These are phyloP conservation scores for Chaetoscypha palmicola DNA, from an alignment of 2,329 filamentous ascomycete genomes.

Conservation along the genomic window DNA sequence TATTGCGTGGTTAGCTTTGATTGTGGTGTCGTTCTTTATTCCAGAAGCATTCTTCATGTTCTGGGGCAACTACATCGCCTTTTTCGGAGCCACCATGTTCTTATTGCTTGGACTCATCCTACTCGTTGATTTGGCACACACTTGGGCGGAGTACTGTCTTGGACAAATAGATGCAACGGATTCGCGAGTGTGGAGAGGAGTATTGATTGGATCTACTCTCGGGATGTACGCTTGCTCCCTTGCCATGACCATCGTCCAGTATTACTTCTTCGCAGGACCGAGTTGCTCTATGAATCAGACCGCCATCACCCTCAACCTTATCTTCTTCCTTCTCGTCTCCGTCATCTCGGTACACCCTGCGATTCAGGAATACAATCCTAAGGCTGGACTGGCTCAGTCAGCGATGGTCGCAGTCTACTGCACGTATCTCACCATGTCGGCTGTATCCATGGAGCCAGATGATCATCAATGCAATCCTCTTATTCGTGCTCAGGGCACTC, in stretches of 20 bases:
- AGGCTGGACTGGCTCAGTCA: slow-evolving; percentile 91
- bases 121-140: slow-evolving; percentile 89
- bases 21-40: slow-evolving; percentile 91
- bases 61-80: slow-evolving; percentile 91
- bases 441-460: slow-evolving; percentile 97
- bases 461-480: slow-evolving; percentile 92
- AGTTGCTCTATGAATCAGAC: slow-evolving; percentile 94
- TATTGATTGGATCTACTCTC: slow-evolving; percentile 86
- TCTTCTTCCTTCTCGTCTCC: slow-evolving; percentile 75
- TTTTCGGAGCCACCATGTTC: slow-evolving; percentile 86
- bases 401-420: slow-evolving; percentile 98
- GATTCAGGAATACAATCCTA: slow-evolving; percentile 86
- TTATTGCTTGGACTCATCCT: slow-evolving; percentile 86
- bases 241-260: slow-evolving; percentile 94
- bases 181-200: slow-evolving; percentile 72
- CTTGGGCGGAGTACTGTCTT: slow-evolving; percentile 94
- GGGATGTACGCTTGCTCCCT: slow-evolving; percentile 89
- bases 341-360: slow-evolving; percentile 81
- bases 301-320: slow-evolving; percentile 86
- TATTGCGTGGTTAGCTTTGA: slow-evolving; percentile 76
- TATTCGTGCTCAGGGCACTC: slow-evolving; percentile 74
- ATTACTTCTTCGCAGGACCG: slow-evolving; percentile 81
- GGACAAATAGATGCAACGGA: slow-evolving; percentile 87
- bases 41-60: slow-evolving; percentile 91
- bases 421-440: slow-evolving; percentile 96